phyloP scores from a whole-genome alignment of 345 rosid genomes.

The Garcia nutans region DNA sequence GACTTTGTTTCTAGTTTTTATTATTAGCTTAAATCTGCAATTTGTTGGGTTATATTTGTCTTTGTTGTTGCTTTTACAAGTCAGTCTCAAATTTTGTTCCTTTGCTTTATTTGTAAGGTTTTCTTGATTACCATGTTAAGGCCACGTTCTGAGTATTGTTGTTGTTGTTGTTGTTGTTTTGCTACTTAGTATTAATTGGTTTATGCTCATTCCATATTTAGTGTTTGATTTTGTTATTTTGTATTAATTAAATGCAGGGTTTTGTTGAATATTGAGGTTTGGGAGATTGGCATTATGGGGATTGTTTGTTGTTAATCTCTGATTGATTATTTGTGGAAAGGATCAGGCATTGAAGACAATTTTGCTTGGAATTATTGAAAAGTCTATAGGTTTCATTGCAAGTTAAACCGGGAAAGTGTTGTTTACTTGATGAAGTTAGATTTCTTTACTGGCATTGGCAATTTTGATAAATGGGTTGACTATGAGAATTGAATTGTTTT shows the following conservation, averaged over 20 bases:
- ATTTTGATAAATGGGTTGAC: background rate
- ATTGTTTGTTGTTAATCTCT: background rate
- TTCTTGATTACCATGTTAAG: conserved; percentile 8
- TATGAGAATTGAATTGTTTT: background rate
- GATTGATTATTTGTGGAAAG: conserved; percentile 3
- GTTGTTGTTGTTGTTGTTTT: background rate
- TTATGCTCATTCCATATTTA: background rate
- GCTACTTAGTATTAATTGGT: background rate
- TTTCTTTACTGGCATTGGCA: conserved; percentile 3
- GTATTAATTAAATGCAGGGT: conserved; percentile 13
- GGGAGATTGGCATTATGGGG: conserved; percentile 4
- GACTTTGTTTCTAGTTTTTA: background rate
- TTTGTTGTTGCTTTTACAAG: background rate
- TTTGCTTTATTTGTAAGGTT: conserved; percentile 9
- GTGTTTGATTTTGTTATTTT: background rate
- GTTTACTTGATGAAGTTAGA: conserved; percentile 16
- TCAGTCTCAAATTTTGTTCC: background rate
- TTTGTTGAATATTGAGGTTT: background rate
- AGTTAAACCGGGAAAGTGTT: conserved; percentile 1
- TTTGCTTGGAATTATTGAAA: background rate
- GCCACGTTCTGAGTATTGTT: background rate
- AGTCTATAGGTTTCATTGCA: background rate
- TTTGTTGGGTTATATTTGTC: background rate
- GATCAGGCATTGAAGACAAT: background rate
- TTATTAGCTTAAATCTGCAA: background rate